These are phyloP conservation scores for Aspergillus haitiensis DNA, from an alignment of 495 filamentous ascomycete genomes.

Conservation along the genomic window DNA sequence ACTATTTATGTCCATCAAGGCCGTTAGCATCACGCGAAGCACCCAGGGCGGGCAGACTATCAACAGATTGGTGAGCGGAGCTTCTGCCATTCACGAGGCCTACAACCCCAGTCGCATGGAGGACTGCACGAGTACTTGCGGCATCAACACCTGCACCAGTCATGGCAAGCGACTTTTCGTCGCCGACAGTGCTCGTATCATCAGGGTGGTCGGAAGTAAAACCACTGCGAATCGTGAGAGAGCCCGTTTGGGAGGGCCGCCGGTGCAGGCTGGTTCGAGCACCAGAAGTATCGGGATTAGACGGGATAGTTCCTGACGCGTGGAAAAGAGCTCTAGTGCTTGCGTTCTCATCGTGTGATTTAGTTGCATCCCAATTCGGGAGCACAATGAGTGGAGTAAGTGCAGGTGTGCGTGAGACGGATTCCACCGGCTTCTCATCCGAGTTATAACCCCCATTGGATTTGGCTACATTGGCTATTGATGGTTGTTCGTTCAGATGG, in stretches of 20 bases:
- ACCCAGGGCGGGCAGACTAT: slow-evolving; percentile 26
- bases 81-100: slow-evolving; percentile 22
- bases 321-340: slow-evolving; percentile 42
- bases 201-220: slow-evolving; percentile 34
- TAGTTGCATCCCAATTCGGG: slow-evolving; percentile 32
- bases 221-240: slow-evolving; percentile 35
- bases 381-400: slow-evolving; percentile 35
- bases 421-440: background rate
- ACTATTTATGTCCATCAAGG: background rate
- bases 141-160: slow-evolving; percentile 28
- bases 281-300: slow-evolving; percentile 28
- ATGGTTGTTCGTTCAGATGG: background rate
- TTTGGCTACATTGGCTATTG: background rate
- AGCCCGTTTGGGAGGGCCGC: slow-evolving; percentile 31
- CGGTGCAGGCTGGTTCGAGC: slow-evolving; percentile 23
- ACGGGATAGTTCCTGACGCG: slow-evolving; percentile 33
- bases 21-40: background rate
- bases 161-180: slow-evolving; percentile 30
- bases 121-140: slow-evolving; percentile 42
- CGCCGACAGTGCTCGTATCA: slow-evolving; percentile 36
- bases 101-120: slow-evolving; percentile 35
- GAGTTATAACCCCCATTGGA: background rate
- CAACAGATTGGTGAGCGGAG: slow-evolving; percentile 29
- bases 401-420: background rate
- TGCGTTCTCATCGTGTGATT: slow-evolving; percentile 34